Percentiles rank a stretch among this genome's conserved stretches.
Conservation (phyloP, 2,329 filamentous ascomycete genomes). For the Scleromitrula shiraiana region DNA sequence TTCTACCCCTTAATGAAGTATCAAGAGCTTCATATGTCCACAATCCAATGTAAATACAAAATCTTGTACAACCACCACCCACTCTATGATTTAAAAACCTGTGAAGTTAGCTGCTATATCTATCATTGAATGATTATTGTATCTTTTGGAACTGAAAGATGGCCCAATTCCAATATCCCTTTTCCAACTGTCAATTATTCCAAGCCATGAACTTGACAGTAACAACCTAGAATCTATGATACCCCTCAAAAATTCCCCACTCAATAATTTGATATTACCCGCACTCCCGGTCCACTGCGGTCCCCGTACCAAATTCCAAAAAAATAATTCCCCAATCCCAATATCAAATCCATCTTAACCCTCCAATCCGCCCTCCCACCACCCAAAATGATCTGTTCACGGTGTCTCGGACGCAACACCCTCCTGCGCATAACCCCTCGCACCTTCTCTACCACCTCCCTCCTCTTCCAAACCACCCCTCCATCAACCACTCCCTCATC, state of each 20-base stretch:
- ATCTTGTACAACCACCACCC: constrained; percentile 1
- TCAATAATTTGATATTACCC: constrained; percentile 20
- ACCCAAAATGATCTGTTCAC: constrained; percentile 30
- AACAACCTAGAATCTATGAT: background rate
- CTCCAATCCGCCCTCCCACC: constrained; percentile 4
- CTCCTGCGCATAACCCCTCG: constrained; percentile 12
- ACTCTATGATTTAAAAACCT: background rate
- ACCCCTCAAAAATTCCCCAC: background rate
- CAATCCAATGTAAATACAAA: constrained; percentile 11
- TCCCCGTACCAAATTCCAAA: constrained; percentile 21
- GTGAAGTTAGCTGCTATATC: background rate
- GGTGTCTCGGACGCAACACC: constrained; percentile 42
- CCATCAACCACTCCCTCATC: constrained; percentile 14
- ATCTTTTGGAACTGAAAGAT: no score
- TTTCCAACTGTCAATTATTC: no score
- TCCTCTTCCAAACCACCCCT: constrained; percentile 21
- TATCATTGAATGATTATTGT: no score
- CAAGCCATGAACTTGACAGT: background rate
- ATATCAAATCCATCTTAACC: constrained; percentile 23
- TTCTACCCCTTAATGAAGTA: no score
- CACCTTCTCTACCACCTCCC: constrained; percentile 10
- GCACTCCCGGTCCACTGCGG: constrained; percentile 10
- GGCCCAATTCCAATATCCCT: no score
- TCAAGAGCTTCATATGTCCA: no score
- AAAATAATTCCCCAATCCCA: constrained; percentile 18